Evolutionary conservation across 305 asterid species (phyloP).

Genomic region (Lippia alba): DNA sequence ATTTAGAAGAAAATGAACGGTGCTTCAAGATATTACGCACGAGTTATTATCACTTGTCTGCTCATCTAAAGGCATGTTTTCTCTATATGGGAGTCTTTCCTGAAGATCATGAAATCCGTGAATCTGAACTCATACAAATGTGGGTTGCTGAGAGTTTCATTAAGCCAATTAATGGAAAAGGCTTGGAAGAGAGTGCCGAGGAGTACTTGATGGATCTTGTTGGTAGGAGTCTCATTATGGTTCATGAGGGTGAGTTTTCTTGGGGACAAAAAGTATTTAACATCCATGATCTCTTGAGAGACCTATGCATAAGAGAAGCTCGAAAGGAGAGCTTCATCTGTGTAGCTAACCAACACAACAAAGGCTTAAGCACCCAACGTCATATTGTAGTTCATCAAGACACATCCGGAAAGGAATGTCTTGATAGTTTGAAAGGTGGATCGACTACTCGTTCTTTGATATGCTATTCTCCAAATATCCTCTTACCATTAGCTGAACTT

Average conservation of each 20-base stretch:
- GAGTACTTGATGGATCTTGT: conserved; percentile 18
- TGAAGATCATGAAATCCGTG: too few relatives aligned
- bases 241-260: not conserved
- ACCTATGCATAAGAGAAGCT: not conserved
- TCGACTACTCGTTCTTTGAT: conserved; percentile 13
- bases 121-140: too few relatives aligned
- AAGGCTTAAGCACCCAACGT: not conserved
- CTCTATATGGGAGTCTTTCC: too few relatives aligned
- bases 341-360: not conserved
- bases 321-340: not conserved
- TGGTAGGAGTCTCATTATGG: conserved; percentile 11
- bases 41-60: too few relatives aligned
- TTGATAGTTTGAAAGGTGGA: not conserved
- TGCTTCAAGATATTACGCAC: too few relatives aligned
- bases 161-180: conserved; percentile 16
- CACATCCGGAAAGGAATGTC: not conserved
- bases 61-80: too few relatives aligned
- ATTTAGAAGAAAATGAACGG: too few relatives aligned
- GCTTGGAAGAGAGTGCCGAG: conserved; percentile 23
- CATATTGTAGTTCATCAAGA: not conserved
- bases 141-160: conserved; percentile 29
- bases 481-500: not conserved
- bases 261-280: not conserved
- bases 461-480: not conserved
- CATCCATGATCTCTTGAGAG: conserved; percentile 16